Evolutionary conservation across 345 rosid genomes (phyloP), one percentile per base, ranked within the genome.

Genomic region (Euphorbia pulcherrima): DNA sequence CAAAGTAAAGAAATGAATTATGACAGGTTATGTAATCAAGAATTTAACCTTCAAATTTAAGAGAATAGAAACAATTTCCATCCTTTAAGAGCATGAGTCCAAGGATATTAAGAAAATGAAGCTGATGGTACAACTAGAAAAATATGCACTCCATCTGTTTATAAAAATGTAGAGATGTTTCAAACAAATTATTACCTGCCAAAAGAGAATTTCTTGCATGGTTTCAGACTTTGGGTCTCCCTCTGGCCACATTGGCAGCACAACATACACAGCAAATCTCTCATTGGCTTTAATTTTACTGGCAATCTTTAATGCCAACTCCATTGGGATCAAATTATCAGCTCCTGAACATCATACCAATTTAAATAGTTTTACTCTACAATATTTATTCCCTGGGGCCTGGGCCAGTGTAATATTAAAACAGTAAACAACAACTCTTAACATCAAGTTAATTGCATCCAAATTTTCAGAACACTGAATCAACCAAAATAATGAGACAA

Each of bases 211-310:
- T 86, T 94, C 99, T 83, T 92, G 99, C 83, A 88, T 72, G 29
- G 92, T 66, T 8, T 74, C 86, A 70, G 90, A 56, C 65, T 82
- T 85, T 26, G 99, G 97, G 71, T 92, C 97, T 62, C 99, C 99
- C 80, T 94, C 99, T 23, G 99, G 99, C 99, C 99, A 94, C 90
- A 94, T 62, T 3, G 99, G 99, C 62, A 94, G 75, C 63, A 92
- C 72, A n/a, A 94, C 68, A 80, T 94, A 94, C 35, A 91, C 96
- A 0, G 92, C 84, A 74, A 94, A 94, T 80, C 96, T 89, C 82
- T 94, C 92, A 20, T 78, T 81, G 18, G 97, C 95, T 80, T 86
- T 83, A 69, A 94, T 91, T 81, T 94, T 94, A 77, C 85, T 83
- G 37, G 80, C 92, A 82, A 94, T 82, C 87, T 94, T 94, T 75